A percentile compares a stretch with the other conserved stretches of the same genome.
These are phyloP conservation scores for Eucalyptus tenuipes DNA, from an alignment of 345 rosid species.

Conservation along the genomic window DNA sequence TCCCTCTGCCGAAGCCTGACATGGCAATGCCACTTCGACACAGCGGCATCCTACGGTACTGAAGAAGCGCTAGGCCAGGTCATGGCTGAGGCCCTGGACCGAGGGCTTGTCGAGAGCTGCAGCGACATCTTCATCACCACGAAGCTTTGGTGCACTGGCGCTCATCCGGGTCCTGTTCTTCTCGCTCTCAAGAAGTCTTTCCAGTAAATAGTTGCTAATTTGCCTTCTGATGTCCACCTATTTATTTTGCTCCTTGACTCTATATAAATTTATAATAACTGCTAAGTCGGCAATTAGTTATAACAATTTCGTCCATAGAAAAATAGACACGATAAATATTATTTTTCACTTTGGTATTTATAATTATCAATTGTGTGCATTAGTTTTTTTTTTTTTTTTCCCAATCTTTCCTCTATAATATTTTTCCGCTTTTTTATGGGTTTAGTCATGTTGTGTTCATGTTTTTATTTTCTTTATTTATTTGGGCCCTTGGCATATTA, in stretches of 20 bases:
- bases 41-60: slow-evolving; percentile 28
- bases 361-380: too few relatives aligned
- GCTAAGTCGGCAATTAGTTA: not conserved
- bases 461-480: not conserved
- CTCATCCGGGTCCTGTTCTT: slow-evolving; percentile 31
- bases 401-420: too few relatives aligned
- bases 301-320: not conserved
- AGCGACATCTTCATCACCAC: slow-evolving; percentile 50
- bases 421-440: too few relatives aligned
- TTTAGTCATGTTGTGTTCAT: not conserved
- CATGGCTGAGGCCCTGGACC: slow-evolving; percentile 23
- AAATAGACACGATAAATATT: not conserved
- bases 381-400: too few relatives aligned
- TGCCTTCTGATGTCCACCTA: not conserved
- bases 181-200: slow-evolving; percentile 28
- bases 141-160: slow-evolving; percentile 37
- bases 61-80: slow-evolving; percentile 51
- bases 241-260: not conserved
- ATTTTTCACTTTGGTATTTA: too few relatives aligned
- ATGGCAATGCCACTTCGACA: slow-evolving; percentile 51
- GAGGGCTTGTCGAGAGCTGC: slow-evolving; percentile 22
- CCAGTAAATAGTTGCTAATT: not conserved
- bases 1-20: too few relatives aligned
- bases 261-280: not conserved
- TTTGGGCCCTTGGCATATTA: not conserved